Evolutionary conservation across 371 early-diverging fungal genomes (phyloP), one percentile per base, ranked within the genome.

Genomic region (Lichtheimia corymbifera): DNA sequence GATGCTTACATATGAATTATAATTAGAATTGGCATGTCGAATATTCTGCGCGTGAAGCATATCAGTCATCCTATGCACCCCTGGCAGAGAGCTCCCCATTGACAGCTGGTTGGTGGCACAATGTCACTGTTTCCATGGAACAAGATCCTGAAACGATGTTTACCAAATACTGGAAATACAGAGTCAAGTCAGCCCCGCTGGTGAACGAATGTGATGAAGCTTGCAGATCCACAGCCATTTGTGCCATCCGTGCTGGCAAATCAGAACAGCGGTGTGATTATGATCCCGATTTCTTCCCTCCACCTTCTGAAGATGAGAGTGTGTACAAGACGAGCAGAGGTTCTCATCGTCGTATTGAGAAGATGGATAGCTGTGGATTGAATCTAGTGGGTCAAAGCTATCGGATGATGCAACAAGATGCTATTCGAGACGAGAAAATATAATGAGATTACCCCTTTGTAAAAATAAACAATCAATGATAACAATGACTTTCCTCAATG

Each of bases 21-120:
- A 4, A 4, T 18, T 55, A 83, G 71, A 77, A 82, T 64, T 86
- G 86, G 86, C 80, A 83, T 61, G 50, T 77, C n/a, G 84, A 83
- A 63, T 86, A 86, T 58, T 82, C 83, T 58, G 84, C 86, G 18
- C 65, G 76, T 51, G 59, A 80, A 35, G 66, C 76, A 20, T 85
- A 79, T 41, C 54, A 64, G 18, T 75, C 76, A 49, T 62, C 64
- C 5, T 9, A 42, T 14, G 79, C 76, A 11, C 56, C 55, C 11
- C 56, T 78, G 1, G 51, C 62, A 6, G 68, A 59, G 17, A 55
- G 69, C 13, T 62, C 62, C 18, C 83, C 85, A 0, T 51, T 86
- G 42, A 65, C 72, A n/a, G 72, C 86, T 2, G 63, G 68, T 9
- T 86, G 86, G 86, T 86, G 86, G 86, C 86, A 86, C 50, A 70